Evolutionary conservation across 495 filamentous ascomycete species (phyloP), one percentile per base, ranked within the genome.

Genomic region (Mycothermus thermophilus): DNA sequence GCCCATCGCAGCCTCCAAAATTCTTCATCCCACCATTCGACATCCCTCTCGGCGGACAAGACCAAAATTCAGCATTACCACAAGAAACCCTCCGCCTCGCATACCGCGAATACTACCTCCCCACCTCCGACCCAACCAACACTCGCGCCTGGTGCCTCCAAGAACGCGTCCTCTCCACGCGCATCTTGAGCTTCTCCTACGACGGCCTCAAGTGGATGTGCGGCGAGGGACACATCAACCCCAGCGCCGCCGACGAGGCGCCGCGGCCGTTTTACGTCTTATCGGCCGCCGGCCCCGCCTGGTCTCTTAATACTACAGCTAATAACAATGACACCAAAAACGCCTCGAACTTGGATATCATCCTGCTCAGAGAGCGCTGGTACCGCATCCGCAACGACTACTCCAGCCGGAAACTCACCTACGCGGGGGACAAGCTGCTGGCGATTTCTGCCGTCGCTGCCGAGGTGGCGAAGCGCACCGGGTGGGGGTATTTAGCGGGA

Each of bases 371-470:
- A 6, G 34, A 28, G 17, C 13, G 10, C n/a, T 37, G 34, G 34
- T n/a, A n/a, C 12, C 11, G 20, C 14, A 37, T 37, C 18, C 34
- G 23, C 25, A 23, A 20, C n/a, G 34, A 37, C 15, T 37, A 37
- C 23, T 26, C 34, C 34, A 25, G 26, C 20, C 27, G 20, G 34
- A 23, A 18, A 11, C 15, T 37, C 11, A 28, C 19, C 6, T 28
- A 37, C 26, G 24, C 10, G 8, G 18, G 13, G 7, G 34, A 37
- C 34, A 37, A 37, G 29, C 34, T 37, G 10, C 24, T 25, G 5
- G 34, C 34, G 6, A 37, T 37, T 17, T 37, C 34, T 13, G 34
- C 34, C 16, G n/a, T 37, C 17, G 34, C 34, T 9, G 34, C 34
- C 4, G 34, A 37, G 18, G 22, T 37, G 8, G 34, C 16, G 15